Percentiles rank a stretch among this genome's conserved stretches.
Evolutionary conservation across 2,329 filamentous ascomycete species (phyloP).

Genomic region (Fusarium secorum): DNA sequence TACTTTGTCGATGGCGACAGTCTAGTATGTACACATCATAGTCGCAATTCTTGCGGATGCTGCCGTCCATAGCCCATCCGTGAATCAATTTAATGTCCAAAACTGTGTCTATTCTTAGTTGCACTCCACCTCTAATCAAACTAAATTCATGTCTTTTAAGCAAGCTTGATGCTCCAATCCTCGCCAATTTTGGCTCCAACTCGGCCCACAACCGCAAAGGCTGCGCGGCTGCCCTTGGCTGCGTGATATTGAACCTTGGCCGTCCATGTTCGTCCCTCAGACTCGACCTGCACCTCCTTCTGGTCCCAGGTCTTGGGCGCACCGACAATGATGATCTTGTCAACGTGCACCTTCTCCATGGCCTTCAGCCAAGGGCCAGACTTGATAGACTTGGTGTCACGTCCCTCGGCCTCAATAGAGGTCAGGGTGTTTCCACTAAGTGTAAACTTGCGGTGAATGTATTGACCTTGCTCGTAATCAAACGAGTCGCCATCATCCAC

Average conservation of each 20-base stretch:
- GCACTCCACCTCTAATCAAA: conserved; percentile 31
- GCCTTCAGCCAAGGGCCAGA: conserved; percentile 77
- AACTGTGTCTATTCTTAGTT: conserved; percentile 32
- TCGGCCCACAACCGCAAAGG: conserved; percentile 62
- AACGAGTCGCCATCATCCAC: conserved; percentile 94
- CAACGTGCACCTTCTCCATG: conserved; percentile 80
- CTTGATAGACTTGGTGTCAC: conserved; percentile 59
- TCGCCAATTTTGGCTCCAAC: conserved; percentile 61
- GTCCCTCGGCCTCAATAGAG: conserved; percentile 71
- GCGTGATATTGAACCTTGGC: conserved; percentile 68
- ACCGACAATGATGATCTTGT: conserved; percentile 85
- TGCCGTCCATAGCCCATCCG: conserved; percentile 8
- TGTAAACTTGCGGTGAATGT: conserved; percentile 83
- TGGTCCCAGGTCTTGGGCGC: conserved; percentile 77
- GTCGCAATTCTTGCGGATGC: conserved; percentile 11
- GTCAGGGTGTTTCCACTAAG: conserved; percentile 69
- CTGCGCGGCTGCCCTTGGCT: conserved; percentile 55
- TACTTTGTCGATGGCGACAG: not conserved
- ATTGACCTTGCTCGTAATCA: conserved; percentile 84
- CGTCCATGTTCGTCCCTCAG: conserved; percentile 61
- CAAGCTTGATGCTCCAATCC: conserved; percentile 59
- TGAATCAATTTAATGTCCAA: not conserved
- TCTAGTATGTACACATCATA: not conserved
- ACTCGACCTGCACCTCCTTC: conserved; percentile 64
- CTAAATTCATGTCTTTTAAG: conserved; percentile 18